Conservation (phyloP, 805 yeast genomes). For the Candida multigemmis region DNA sequence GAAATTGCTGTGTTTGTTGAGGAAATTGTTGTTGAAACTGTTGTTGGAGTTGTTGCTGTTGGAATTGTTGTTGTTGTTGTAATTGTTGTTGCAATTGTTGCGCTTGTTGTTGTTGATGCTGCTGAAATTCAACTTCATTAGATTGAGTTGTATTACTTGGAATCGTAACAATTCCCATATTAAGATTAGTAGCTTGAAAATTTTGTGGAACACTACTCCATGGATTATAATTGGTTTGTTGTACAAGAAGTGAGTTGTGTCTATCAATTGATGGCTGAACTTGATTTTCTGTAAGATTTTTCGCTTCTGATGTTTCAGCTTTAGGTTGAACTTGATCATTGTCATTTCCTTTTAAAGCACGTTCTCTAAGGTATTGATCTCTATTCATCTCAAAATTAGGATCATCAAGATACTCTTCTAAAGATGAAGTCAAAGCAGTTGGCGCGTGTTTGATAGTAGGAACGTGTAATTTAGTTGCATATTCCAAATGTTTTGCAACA, state of each 20-base stretch:
- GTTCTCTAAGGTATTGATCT: constrained; percentile 66
- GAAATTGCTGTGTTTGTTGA: constrained; percentile 13
- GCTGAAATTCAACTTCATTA: neutral
- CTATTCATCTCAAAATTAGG: constrained; percentile 77
- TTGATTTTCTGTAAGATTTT: constrained; percentile 1
- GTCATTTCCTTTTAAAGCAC: constrained; percentile 44
- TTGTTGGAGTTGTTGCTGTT: constrained; percentile 9
- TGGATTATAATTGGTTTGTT: constrained; percentile 4
- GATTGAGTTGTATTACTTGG: neutral
- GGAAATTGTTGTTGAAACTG: constrained; percentile 5
- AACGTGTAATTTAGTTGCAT: constrained; percentile 79
- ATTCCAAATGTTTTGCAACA: constrained; percentile 82
- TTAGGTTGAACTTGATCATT: constrained; percentile 1
- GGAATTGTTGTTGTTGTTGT: constrained; percentile 7
- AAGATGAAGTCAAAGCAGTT: constrained; percentile 76
- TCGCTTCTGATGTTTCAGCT: constrained; percentile 1
- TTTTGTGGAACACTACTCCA: too few species aligned
- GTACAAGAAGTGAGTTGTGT: neutral
- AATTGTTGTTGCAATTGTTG: constrained; percentile 3
- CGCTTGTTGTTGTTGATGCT: constrained; percentile 1
- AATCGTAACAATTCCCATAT: constrained; percentile 1
- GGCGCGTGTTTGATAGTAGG: constrained; percentile 98
- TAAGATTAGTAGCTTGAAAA: too few species aligned
- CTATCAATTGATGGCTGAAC: neutral
- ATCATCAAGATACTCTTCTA: constrained; percentile 84